Evolutionary conservation across 2,329 filamentous ascomycete species (phyloP), one percentile per base, ranked within the genome.

Genomic region (Botrytis elliptica): DNA sequence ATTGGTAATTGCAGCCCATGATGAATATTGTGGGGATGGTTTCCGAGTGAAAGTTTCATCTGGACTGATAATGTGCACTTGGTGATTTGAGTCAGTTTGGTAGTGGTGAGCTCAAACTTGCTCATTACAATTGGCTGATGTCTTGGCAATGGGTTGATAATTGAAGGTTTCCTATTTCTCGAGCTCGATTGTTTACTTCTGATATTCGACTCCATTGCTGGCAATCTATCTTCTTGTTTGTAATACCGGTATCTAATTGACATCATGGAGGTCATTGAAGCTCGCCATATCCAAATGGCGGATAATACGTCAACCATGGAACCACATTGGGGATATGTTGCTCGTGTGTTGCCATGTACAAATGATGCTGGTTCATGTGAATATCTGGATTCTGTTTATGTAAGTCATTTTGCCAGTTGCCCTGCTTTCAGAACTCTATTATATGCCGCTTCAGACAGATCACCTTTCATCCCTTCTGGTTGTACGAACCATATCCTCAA

Each of bases 321-420:
- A 67, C 71, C 73, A 18, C 70, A 82, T 66, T 91, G 88, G 88
- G 88, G 86, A 0, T 90, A 90, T 78, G 82, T 83, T 3, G 82
- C 83, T 70, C 85, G 88, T 33, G 83, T 85, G 2, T 69, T 89
- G 0, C 89, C 77, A 38, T 91, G 89, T 79, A 86, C 84, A 38
- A 89, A 85, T 75, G 88, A 90, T 79, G 78, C 82, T 0, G 88
- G 88, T 2, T 87, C 86, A 8, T 91, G 89, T 79, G 84, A 81
- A 52, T 91, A 91, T 78, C 83, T 89, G 42, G 86, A 88, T 76
- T 82, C 82, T 6, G 86, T 89, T 20, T 90, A 89, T 62, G 71
- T 72, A 72, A 59, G 71, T 72, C 6, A n/a, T 46, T n/a, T 16
- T 42, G n/a, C 66, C 36, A 14, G 14, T 18, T 22, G 6, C n/a